These are phyloP conservation scores for Aspergillus bridgeri DNA, from an alignment of 495 filamentous ascomycete species.

Conservation along the genomic window DNA sequence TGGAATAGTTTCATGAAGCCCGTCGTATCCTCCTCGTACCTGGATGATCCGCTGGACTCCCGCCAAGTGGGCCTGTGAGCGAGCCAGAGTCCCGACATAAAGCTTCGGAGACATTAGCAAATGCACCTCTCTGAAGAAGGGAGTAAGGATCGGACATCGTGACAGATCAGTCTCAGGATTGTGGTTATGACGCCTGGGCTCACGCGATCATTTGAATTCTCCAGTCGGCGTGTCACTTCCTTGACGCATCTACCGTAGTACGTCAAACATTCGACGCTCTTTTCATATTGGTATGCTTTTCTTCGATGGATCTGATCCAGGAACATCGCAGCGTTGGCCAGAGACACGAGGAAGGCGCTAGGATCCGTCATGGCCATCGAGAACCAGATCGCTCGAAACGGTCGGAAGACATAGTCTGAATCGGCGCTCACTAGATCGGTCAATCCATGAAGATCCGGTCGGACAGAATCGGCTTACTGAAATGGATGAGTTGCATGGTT, in stretches of 20 bases:
- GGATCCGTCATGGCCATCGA: slow-evolving; percentile 20
- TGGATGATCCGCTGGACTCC: slow-evolving; percentile 17
- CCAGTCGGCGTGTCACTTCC: background rate
- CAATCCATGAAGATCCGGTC: background rate
- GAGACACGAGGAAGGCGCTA: slow-evolving; percentile 19
- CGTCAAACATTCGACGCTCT: slow-evolving; percentile 5
- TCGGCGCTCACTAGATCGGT: slow-evolving; percentile 18
- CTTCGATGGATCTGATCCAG: slow-evolving; percentile 15
- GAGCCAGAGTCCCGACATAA: slow-evolving; percentile 18
- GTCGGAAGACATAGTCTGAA: slow-evolving; percentile 19
- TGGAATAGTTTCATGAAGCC: slow-evolving; percentile 2
- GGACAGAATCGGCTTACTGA: background rate
- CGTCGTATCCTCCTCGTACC: slow-evolving; percentile 20
- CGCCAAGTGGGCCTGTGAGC: slow-evolving; percentile 18
- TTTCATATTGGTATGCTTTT: slow-evolving; percentile 15
- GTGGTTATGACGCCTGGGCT: background rate
- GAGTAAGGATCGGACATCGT: background rate
- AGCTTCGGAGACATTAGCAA: slow-evolving; percentile 10
- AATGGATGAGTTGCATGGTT: background rate
- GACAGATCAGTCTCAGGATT: background rate
- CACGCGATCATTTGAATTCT: background rate
- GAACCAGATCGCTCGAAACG: slow-evolving; percentile 25
- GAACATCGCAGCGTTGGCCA: slow-evolving; percentile 28
- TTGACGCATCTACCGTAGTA: background rate
- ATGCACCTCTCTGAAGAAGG: background rate